Base-by-base conservation (phyloP, 148 eudicot genomes). In the Vaccinium darrowii region DNA sequence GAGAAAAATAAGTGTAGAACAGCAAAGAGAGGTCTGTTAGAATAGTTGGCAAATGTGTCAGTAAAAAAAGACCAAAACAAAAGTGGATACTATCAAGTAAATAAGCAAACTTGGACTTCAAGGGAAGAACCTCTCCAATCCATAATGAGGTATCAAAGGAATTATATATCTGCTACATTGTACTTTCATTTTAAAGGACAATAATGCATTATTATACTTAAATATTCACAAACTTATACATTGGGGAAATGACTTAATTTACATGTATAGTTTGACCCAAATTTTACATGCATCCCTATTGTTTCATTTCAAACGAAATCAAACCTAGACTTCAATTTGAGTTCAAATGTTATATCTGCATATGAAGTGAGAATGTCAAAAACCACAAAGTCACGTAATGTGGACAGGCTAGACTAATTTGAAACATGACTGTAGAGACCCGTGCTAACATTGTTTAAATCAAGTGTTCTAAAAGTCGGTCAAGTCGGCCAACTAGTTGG, bases 21-120 rank as follows among this genome's bases (percentile, higher is more conserved):
- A 93, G 93, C 94, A 85, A 91, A 90, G 86, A 87, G 84, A 82
- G 77, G 82, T 84, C 90, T 88, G 89, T 79, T 88, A 60, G 84
- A 87, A 90, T 87, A 88, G 93, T 90, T 93, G 95, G 95, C 92
- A 90, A 88, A 83, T 88, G 91, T 91, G 95, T 93, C 94, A 89
- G 95, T 86, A 74, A 87, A 87, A 88, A 81, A 82, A 18, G 49
- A 83, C 72, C 85, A 52, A 43, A 78, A 43, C 62, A n/a, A 81
- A 58, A 13, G 65, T 11, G 0, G 47, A 43, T 43, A 39, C 43
- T 39, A 5, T 39, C 43, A 39, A 39, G 47, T 43, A 43, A 43
- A 13, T 54, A 57, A 58, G 67, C 88, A 92, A 90, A 77, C 94
- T 90, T 92, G 90, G 84, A 81, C 87, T 88, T 88, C 83, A 92